Conservation (phyloP, 1,139 yeast species). For the Hyphopichia fennica region DNA sequence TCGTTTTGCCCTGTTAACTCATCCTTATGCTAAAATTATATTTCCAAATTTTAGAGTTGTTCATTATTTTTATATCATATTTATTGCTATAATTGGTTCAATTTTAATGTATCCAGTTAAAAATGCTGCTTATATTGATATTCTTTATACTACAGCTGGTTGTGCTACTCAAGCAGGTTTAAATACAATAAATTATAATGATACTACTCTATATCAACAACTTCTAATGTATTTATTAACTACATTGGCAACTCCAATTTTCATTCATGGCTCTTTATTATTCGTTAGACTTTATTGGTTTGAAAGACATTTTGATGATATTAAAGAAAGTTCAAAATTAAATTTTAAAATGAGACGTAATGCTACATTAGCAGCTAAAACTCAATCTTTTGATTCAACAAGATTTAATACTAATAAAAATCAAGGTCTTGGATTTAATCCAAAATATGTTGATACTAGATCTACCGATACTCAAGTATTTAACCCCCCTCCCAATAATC, state of each 20-base stretch:
- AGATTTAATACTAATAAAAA: slow-evolving; percentile 38
- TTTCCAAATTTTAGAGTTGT: slow-evolving; percentile 77
- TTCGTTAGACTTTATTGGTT: slow-evolving; percentile 87
- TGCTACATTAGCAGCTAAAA: slow-evolving; percentile 67
- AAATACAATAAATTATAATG: slow-evolving; percentile 70
- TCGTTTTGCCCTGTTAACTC: slow-evolving; percentile 16
- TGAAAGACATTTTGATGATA: slow-evolving; percentile 82
- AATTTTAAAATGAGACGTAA: slow-evolving; percentile 80
- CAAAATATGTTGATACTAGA: background rate
- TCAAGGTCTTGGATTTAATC: slow-evolving; percentile 30
- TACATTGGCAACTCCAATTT: slow-evolving; percentile 79
- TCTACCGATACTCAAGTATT: slow-evolving; percentile 11
- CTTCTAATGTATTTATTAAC: slow-evolving; percentile 60
- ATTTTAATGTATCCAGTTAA: slow-evolving; percentile 73
- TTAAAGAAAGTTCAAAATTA: slow-evolving; percentile 68
- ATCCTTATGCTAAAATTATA: slow-evolving; percentile 51
- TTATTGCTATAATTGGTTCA: slow-evolving; percentile 61
- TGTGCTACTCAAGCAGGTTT: slow-evolving; percentile 91
- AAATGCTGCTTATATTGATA: slow-evolving; percentile 71
- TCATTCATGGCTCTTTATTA: slow-evolving; percentile 78
- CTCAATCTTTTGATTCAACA: slow-evolving; percentile 33
- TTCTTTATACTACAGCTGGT: slow-evolving; percentile 72
- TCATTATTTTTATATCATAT: slow-evolving; percentile 67
- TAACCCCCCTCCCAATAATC: background rate
- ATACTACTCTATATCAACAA: slow-evolving; percentile 72